Base-by-base conservation (phyloP, 306 rosid genomes). In the Fagus sylvatica region DNA sequence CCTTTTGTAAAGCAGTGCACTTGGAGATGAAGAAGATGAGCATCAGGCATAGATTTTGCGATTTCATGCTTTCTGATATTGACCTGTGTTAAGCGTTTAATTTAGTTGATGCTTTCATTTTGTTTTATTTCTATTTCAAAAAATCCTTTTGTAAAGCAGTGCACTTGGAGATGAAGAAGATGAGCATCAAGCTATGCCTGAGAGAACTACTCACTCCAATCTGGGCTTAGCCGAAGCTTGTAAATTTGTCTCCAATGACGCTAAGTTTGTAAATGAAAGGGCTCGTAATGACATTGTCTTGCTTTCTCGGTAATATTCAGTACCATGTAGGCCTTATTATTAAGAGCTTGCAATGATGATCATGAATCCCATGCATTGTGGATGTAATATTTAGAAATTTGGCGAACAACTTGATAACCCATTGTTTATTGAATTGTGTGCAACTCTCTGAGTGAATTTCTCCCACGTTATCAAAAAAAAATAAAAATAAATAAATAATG, bases 271-370 rank as follows among this genome's bases (percentile, higher is more conserved):
- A 33, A 91, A 91, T 82, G 96, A 91, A 78, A 84, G 89, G 82
- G 96, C 91, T 81, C 93, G 87, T 60, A 87, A 80, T 81, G 96
- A 91, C 80, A 82, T 91, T 74, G 76, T 86, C 79, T 77, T 86
- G 76, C 97, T 94, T 70, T 94, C 97, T 53, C 97, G 96, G 98
- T 94, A 92, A 71, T 78, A 46, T 73, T 66, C 81, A 41, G 32
- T 64, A 59, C 53, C 80, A 61, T 67, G 61, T 83, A 66, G 37
- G 4, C 75, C 61, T 71, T 32, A 34, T 69, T 76, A 78, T 51
- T 77, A 69, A 69, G 46, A 73, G 28, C 75, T 74, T 48, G 74
- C 19, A 37, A 39, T 76, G 62, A 28, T 74, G 41, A 30, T 54
- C 28, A 43, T 60, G 67, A 53, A 74, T 54, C 46, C 30, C 59